Base-by-base conservation (phyloP, 2,329 filamentous ascomycete genomes). In the Fonsecaea multimorphosa region DNA sequence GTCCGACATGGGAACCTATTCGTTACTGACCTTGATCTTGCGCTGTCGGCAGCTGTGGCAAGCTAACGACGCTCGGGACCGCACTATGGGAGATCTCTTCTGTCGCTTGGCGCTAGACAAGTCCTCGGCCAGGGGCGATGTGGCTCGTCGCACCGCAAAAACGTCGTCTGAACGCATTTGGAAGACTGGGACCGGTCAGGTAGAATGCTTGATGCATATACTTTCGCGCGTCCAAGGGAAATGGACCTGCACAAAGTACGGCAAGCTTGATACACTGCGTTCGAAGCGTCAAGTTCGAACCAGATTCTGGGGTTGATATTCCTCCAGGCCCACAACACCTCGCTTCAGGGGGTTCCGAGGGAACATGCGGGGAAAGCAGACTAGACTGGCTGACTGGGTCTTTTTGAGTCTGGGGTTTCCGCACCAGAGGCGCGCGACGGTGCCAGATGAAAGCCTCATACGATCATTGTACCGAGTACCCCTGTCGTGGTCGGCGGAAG, bases 1-100 rank as follows among this genome's bases (percentile, higher is more conserved):
- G 19, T 12, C 8, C 44, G 11, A 27, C 11, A 49, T 27, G 1
- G 22, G 19, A 27, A 49, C 5, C 19, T 27, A 14, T 27, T 49
- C 2, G 3, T 49, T 9, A 36, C 53, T 38, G 9, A 56, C 53
- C 27, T 36, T 36, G 8, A 56, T 56, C 53, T 56, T 56, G 31
- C 53, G 53, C 24, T 56, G 53, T 14, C 53, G 53, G n/a, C 53
- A 56, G 29, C 36, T 56, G 53, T 56, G 53, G 29, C 53, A 56
- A 34, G 53, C 53, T 16, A 56, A 27, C 11, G 53, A 56, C 12
- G 53, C 53, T 22, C 53, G 53, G 11, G 53, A 36, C 32, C 53
- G 53, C 14, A 22, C 19, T 7, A 9, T 36, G 53, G 53, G 32
- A 24, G 53, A 38, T 24, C 19, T 49, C 53, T 56, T 56, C 31